Evolutionary conservation across 1,284 basidiomycete species (phyloP).

Genomic region (Ceratorhiza oryzae-sativae): DNA sequence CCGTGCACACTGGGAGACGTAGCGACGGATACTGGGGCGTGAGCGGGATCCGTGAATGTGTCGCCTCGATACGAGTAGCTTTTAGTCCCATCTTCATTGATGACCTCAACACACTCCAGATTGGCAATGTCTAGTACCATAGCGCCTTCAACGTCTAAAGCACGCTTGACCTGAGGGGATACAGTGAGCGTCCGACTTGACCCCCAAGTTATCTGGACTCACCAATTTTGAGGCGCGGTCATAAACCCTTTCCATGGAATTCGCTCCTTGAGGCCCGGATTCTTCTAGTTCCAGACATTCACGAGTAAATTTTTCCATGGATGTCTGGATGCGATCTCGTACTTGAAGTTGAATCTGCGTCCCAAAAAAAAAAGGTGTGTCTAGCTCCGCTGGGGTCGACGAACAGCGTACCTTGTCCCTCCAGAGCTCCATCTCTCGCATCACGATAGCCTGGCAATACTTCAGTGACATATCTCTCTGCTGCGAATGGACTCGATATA

Average conservation of each 20-base stretch:
- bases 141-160: constrained; percentile 90
- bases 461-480: constrained; percentile 2
- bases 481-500: constrained; percentile 28
- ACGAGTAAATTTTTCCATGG: constrained; percentile 94
- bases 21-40: constrained; percentile 47
- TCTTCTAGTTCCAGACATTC: constrained; percentile 92
- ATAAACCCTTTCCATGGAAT: constrained; percentile 87
- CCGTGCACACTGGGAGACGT: constrained; percentile 13
- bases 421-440: constrained; percentile 96
- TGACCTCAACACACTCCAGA: constrained; percentile 84
- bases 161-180: constrained; percentile 64
- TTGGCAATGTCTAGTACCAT: constrained; percentile 92
- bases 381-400: neutral
- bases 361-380: neutral
- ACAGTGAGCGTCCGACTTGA: neutral
- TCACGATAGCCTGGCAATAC: constrained; percentile 78
- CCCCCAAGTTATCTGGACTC: neutral
- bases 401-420: constrained; percentile 74
- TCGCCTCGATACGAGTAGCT: constrained; percentile 48
- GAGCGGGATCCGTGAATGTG: constrained; percentile 42
- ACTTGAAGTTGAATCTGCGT: constrained; percentile 84
- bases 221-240: constrained; percentile 83
- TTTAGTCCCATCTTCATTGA: constrained; percentile 69
- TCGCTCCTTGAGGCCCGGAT: constrained; percentile 43
- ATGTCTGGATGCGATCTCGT: constrained; percentile 89